Conservation (phyloP, 768 basidiomycete genomes). For the Pulveroboletus sp. region DNA sequence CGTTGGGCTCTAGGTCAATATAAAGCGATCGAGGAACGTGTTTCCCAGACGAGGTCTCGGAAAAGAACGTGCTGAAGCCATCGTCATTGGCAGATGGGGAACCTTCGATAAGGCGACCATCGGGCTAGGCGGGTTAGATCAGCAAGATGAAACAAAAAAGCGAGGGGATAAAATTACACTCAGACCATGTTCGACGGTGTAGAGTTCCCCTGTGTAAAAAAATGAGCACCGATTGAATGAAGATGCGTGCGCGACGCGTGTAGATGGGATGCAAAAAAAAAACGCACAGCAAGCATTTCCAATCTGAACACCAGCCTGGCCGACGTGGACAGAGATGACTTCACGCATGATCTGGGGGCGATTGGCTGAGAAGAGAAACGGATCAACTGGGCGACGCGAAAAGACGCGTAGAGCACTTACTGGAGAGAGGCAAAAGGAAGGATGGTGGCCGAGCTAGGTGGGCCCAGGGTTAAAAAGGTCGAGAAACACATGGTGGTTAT, state of each 20-base stretch:
- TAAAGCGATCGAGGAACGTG: slow-evolving; percentile 97
- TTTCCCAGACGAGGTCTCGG: slow-evolving; percentile 93
- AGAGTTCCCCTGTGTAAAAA: slow-evolving; percentile 79
- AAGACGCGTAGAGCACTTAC: slow-evolving; percentile 30
- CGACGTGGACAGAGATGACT: slow-evolving; percentile 98
- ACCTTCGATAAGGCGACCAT: slow-evolving; percentile 82
- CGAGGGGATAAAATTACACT: slow-evolving; percentile 50
- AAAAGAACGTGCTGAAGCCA: slow-evolving; percentile 99
- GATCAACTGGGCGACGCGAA: slow-evolving; percentile 18
- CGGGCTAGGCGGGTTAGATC: slow-evolving; percentile 58
- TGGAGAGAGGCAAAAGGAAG: slow-evolving; percentile 27
- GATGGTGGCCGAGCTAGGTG: slow-evolving; percentile 24
- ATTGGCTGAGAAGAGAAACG: slow-evolving; percentile 3
- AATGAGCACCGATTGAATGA: slow-evolving; percentile 13
- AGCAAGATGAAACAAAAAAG: slow-evolving; percentile 7
- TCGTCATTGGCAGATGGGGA: slow-evolving; percentile 72
- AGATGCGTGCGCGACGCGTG: slow-evolving; percentile 13
- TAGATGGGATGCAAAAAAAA: not conserved
- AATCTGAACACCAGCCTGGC: slow-evolving; percentile 97
- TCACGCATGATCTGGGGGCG: slow-evolving; percentile 63
- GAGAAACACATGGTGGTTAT: slow-evolving; percentile 32
- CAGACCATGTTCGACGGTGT: slow-evolving; percentile 97
- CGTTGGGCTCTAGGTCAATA: slow-evolving; percentile 95
- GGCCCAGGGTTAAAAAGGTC: slow-evolving; percentile 40
- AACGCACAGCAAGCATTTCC: slow-evolving; percentile 98